These are phyloP conservation scores for Paramecium tetraurelia DNA, from an alignment of 73 alveolate species.

Conservation along the genomic window DNA sequence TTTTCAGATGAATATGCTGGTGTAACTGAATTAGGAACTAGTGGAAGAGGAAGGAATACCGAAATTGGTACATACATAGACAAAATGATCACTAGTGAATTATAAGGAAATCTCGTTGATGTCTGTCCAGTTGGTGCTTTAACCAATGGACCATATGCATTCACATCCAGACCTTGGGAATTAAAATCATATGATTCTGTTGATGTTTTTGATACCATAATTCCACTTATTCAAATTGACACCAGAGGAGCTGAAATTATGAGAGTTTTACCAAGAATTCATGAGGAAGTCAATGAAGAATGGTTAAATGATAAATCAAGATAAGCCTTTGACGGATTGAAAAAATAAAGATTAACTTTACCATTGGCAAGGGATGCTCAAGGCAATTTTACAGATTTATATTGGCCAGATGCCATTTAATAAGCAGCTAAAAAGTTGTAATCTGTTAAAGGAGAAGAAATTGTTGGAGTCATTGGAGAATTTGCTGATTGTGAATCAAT, in stretches of 20 bases:
- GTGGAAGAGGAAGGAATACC: conserved; percentile 85
- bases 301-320: conserved; percentile 88
- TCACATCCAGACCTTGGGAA: conserved; percentile 93
- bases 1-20: conserved; percentile 88
- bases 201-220: conserved; percentile 86
- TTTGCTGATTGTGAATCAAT: conserved; percentile 82
- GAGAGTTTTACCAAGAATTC: conserved; percentile 88
- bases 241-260: conserved; percentile 87
- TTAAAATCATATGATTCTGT: conserved; percentile 75
- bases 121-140: conserved; percentile 95
- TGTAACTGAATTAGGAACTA: conserved; percentile 77
- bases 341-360: conserved; percentile 77
- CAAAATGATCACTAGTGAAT: conserved; percentile 83
- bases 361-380: conserved; percentile 72
- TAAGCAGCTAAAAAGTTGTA: conserved; percentile 63
- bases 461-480: conserved; percentile 82
- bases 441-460: conserved; percentile 75
- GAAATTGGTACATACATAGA: conserved; percentile 90
- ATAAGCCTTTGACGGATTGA: conserved; percentile 91
- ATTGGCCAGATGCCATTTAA: conserved; percentile 84
- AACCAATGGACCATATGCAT: conserved; percentile 85
- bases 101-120: conserved; percentile 86
- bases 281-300: conserved; percentile 91
- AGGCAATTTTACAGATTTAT: conserved; percentile 74
- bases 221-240: conserved; percentile 77